Evolutionary conservation across 371 early-diverging fungal genomes (phyloP), one percentile per base, ranked within the genome.

Genomic region (Lichtheimia ornata): DNA sequence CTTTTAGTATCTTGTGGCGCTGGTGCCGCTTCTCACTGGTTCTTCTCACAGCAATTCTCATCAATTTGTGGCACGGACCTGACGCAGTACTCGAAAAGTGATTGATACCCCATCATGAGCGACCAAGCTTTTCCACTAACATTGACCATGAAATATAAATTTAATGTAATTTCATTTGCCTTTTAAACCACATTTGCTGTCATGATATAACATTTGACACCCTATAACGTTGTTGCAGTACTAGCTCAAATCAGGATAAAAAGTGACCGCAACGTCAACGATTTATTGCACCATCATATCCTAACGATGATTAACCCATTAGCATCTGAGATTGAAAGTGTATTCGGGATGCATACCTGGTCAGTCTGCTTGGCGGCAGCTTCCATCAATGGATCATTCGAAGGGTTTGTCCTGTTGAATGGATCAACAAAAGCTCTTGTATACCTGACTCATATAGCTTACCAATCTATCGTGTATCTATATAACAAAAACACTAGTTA

Each of bases 11-110:
- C 7, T 35, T 78, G 49, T 78, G 75, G 73, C 76, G 75, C 18
- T 84, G 84, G 84, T 76, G 76, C 67, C 74, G 80, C 22, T 84
- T 84, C 64, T 54, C 79, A 7, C 44, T 76, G n/a, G 63, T 81
- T 27, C 61, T 84, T 40, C 58, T 73, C 24, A 70, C 78, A 13
- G 81, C 81, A 11, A 58, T 77, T 5, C 61, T 78, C 13, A 76
- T 84, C 63, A 79, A 78, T 57, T 44, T 84, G 22, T 76, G 73
- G 52, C 60, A 67, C n/a, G 67, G 67, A 11, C 67, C 67, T 17
- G 67, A 67, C n/a, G 63, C 56, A 15, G 60, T 67, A 58, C 41
- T 66, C 58, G 64, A 64, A 35, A 64, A 64, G 50, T 64, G 47
- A 55, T 24, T 28, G 5, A 42, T 12, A 5, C 24, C 25, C 27